A percentile compares a stretch with the other conserved stretches of the same genome.
phyloP scores from a whole-genome alignment of 1,284 basidiomycete genomes.

The Fistulinella cinereoalba region DNA sequence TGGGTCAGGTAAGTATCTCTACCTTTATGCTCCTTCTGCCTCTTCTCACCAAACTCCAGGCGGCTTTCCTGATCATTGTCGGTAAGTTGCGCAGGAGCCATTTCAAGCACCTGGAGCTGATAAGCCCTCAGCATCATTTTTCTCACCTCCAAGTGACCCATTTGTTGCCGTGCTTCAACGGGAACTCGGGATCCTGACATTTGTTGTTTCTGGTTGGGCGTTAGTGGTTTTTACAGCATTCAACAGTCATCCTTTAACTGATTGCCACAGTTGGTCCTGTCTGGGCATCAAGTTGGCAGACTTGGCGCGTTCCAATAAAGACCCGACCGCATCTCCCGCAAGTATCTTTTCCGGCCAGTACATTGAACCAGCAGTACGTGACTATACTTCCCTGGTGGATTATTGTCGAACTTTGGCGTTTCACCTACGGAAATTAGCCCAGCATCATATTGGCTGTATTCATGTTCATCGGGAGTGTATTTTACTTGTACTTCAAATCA shows the following conservation, averaged over 20 bases:
- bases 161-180: constrained; percentile 69
- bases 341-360: constrained; percentile 51
- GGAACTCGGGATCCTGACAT: constrained; percentile 58
- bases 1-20: constrained; percentile 56
- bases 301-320: constrained; percentile 50
- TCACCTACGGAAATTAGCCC: constrained; percentile 38
- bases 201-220: constrained; percentile 60
- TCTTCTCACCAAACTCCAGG: constrained; percentile 36
- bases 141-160: constrained; percentile 68
- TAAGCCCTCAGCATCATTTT: constrained; percentile 48
- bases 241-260: neutral
- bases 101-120: neutral
- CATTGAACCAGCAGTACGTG: constrained; percentile 57
- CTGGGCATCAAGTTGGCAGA: constrained; percentile 65
- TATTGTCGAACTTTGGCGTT: neutral
- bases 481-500: constrained; percentile 65
- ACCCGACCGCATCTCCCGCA: constrained; percentile 38
- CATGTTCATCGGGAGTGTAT: constrained; percentile 58
- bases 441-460: constrained; percentile 63
- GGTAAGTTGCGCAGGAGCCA: constrained; percentile 35
- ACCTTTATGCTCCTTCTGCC: constrained; percentile 1
- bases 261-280: constrained; percentile 55
- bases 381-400: neutral
- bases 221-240: constrained; percentile 36
- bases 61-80: constrained; percentile 65